Evolutionary conservation across 768 basidiomycete species (phyloP).

Genomic region (Fistulinella prunicolor): DNA sequence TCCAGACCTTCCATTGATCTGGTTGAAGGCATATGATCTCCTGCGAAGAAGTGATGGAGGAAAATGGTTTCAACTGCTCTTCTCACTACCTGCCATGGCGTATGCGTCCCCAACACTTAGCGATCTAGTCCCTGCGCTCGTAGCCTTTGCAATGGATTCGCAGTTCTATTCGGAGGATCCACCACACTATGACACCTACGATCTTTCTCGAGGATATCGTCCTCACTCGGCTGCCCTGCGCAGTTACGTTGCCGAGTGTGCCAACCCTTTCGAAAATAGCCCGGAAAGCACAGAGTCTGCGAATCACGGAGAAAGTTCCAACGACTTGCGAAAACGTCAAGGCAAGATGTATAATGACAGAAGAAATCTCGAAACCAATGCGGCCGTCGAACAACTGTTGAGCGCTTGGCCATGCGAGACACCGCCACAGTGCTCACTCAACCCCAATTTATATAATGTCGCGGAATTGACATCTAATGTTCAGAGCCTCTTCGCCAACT

Average conservation of each 20-base stretch:
- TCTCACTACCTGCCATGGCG: constrained; percentile 29
- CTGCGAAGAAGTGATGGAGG: constrained; percentile 12
- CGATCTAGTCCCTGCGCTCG: constrained; percentile 23
- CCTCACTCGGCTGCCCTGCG: background rate
- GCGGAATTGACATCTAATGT: background rate
- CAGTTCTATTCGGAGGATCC: constrained; percentile 7
- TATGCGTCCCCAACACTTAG: constrained; percentile 18
- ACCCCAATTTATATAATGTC: constrained; percentile 1
- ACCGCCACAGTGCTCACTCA: constrained; percentile 1
- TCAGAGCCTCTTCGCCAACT: constrained; percentile 4
- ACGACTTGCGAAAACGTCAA: background rate
- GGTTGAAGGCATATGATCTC: constrained; percentile 27
- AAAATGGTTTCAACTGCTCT: constrained; percentile 21
- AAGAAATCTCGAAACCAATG: background rate
- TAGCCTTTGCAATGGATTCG: constrained; percentile 29
- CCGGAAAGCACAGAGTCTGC: constrained; percentile 1
- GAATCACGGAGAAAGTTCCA: background rate
- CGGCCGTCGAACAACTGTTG: constrained; percentile 1
- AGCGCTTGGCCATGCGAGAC: constrained; percentile 12
- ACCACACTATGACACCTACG: constrained; percentile 11
- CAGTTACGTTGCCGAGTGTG: background rate
- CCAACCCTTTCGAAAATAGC: constrained; percentile 1
- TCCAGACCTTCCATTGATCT: constrained; percentile 15
- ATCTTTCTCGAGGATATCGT: constrained; percentile 3
- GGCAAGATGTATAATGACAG: background rate